Evolutionary conservation across 1,284 basidiomycete genomes (phyloP).

Genomic region (Trichosporon faecale): DNA sequence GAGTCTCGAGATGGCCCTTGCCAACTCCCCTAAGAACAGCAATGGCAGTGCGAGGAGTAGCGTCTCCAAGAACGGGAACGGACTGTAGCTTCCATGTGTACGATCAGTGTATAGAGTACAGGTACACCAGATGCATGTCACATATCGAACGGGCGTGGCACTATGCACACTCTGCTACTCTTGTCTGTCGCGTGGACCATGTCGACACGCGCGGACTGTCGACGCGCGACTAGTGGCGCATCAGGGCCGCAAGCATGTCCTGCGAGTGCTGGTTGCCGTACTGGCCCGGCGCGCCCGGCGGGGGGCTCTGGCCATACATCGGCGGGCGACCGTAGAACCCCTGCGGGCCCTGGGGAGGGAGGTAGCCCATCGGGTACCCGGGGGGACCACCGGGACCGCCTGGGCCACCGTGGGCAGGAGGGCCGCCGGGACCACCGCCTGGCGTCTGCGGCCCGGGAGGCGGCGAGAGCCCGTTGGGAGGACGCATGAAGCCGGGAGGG

Average conservation of each 20-base stretch:
- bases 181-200: neutral
- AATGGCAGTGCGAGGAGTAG: too few relatives aligned
- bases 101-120: neutral
- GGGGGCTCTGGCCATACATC: conserved; percentile 7
- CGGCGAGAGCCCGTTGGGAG: conserved; percentile 12
- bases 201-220: conserved; percentile 25
- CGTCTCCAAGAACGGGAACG: neutral
- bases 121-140: conserved; percentile 18
- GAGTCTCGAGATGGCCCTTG: neutral
- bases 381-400: conserved; percentile 14
- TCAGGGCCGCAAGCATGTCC: conserved; percentile 43
- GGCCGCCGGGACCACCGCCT: neutral
- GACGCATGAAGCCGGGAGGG: conserved; percentile 19
- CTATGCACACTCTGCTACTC: conserved; percentile 2
- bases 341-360: conserved; percentile 21
- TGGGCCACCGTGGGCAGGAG: too few relatives aligned
- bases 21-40: neutral
- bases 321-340: conserved; percentile 17
- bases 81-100: neutral
- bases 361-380: conserved; percentile 24
- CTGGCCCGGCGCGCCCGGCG: neutral
- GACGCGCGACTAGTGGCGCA: conserved; percentile 20
- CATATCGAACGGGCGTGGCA: conserved; percentile 4
- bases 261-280: conserved; percentile 23
- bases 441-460: neutral